phyloP scores from a whole-genome alignment of 192 early-diverging fungal species.

The Linnemannia schmuckeri region DNA sequence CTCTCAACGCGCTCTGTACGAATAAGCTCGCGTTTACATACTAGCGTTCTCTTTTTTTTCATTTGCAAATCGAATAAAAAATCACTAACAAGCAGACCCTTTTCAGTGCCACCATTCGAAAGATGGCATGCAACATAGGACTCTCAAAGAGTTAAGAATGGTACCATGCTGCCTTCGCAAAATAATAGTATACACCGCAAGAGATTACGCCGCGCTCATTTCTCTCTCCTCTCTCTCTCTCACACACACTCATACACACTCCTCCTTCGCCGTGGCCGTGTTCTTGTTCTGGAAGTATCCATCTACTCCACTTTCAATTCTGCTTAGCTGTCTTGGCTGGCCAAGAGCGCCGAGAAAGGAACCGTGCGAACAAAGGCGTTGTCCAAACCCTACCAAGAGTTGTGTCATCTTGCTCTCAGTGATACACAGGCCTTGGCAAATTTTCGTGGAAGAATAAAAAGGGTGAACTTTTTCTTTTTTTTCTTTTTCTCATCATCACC shows the following conservation, averaged over 20 bases:
- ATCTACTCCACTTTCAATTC: too few species aligned
- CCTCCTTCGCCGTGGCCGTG: background rate
- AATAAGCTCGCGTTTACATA: background rate
- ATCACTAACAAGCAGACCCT: background rate
- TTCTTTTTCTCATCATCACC: background rate
- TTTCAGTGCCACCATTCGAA: too few species aligned
- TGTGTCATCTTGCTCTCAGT: background rate
- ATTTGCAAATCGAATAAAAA: background rate
- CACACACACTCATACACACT: background rate
- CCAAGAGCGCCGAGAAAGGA: background rate
- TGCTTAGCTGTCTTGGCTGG: background rate
- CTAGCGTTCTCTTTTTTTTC: background rate
- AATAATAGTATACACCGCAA: background rate
- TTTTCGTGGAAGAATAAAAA: background rate
- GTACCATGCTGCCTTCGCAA: too few species aligned
- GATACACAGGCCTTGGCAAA: background rate
- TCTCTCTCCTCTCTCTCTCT: background rate
- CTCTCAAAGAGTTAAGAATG: background rate
- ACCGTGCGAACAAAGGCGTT: background rate
- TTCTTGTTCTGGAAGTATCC: background rate
- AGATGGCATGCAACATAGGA: background rate
- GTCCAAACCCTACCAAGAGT: background rate
- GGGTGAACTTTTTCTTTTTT: background rate
- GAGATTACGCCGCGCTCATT: background rate
- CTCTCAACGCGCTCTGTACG: background rate